phyloP scores from a whole-genome alignment of 2,329 filamentous ascomycete species.

The Colletotrichum brevisporum region DNA sequence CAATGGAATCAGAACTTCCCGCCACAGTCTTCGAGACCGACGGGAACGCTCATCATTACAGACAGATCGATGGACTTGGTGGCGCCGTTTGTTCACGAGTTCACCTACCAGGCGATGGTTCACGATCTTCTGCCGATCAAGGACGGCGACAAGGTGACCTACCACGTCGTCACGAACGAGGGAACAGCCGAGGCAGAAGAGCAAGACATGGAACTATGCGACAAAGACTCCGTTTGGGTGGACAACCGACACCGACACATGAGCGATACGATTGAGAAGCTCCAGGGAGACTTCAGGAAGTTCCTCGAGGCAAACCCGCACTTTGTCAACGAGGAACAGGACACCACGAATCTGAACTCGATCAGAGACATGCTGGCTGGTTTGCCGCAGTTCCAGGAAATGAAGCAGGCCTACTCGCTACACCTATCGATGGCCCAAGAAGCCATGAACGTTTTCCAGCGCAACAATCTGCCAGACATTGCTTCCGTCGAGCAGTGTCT shows the following conservation, averaged over 20 bases:
- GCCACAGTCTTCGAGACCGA: slow-evolving; percentile 81
- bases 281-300: slow-evolving; percentile 92
- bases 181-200: slow-evolving; percentile 78
- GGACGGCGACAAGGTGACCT: slow-evolving; percentile 90
- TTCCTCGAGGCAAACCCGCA: slow-evolving; percentile 94
- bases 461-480: slow-evolving; percentile 87
- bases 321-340: slow-evolving; percentile 81
- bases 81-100: slow-evolving; percentile 92
- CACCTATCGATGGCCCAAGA: slow-evolving; percentile 98
- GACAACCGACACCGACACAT: slow-evolving; percentile 96
- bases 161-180: slow-evolving; percentile 84
- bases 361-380: slow-evolving; percentile 98
- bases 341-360: slow-evolving; percentile 84
- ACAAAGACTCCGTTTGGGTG: slow-evolving; percentile 95
- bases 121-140: slow-evolving; percentile 92
- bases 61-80: slow-evolving; percentile 94
- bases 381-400: slow-evolving; percentile 92
- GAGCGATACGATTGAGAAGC: slow-evolving; percentile 96
- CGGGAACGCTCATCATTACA: slow-evolving; percentile 86
- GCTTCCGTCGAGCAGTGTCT: slow-evolving; percentile 91
- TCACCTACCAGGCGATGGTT: slow-evolving; percentile 99
- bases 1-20: slow-evolving; percentile 89
- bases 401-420: slow-evolving; percentile 94
- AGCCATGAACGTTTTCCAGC: slow-evolving; percentile 94
- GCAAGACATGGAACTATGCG: slow-evolving; percentile 91